Evolutionary conservation across 805 yeast species (phyloP).

Genomic region (Saturnispora dispora): DNA sequence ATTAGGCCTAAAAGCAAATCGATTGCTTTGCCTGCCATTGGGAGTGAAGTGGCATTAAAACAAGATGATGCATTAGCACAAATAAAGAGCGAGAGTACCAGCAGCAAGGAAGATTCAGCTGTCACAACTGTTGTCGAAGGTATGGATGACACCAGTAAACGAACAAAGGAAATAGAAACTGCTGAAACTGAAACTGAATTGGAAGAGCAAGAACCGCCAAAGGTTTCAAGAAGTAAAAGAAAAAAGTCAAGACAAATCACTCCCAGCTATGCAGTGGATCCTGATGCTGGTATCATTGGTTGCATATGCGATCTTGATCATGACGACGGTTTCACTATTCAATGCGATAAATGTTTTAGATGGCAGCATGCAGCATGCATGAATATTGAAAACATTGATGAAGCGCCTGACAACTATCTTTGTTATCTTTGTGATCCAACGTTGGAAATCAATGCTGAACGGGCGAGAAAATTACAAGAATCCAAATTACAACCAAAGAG

Average conservation of each 20-base stretch:
- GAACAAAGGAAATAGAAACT: neutral
- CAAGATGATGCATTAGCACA: neutral
- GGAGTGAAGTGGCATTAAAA: neutral
- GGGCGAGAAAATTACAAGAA: slow-evolving; percentile 28
- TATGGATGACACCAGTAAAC: neutral
- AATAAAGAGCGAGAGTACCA: neutral
- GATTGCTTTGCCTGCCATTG: neutral
- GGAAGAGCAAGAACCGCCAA: neutral
- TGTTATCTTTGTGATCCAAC: slow-evolving; percentile 65
- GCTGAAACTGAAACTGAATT: neutral
- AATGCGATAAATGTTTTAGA: slow-evolving; percentile 84
- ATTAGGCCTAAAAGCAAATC: neutral
- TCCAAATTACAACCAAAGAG: slow-evolving; percentile 27
- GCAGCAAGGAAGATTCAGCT: neutral
- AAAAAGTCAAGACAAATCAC: neutral
- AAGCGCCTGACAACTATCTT: slow-evolving; percentile 73
- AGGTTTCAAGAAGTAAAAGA: neutral
- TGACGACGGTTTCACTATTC: slow-evolving; percentile 90
- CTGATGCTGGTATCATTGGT: slow-evolving; percentile 79
- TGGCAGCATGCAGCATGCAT: slow-evolving; percentile 97
- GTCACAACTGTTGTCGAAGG: neutral
- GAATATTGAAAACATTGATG: slow-evolving; percentile 52
- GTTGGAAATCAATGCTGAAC: slow-evolving; percentile 34
- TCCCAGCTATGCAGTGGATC: slow-evolving; percentile 54
- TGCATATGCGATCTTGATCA: slow-evolving; percentile 83